Conservation (phyloP, 192 early-diverging fungal species). For the Borealophlyctis nickersoniae region DNA sequence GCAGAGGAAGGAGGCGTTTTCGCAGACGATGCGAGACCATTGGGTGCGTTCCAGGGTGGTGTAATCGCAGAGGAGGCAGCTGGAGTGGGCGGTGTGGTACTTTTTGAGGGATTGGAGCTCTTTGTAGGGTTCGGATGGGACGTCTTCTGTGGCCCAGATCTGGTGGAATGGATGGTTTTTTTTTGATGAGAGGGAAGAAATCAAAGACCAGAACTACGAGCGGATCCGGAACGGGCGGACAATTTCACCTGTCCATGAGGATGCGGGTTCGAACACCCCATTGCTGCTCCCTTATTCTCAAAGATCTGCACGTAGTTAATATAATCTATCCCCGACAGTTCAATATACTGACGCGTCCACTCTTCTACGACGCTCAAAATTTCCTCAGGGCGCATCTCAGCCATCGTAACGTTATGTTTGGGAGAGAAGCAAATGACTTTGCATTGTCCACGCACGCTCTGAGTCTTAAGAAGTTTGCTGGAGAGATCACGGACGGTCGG, state of each 20-base stretch:
- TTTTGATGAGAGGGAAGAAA: not conserved
- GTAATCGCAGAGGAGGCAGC: constrained; percentile 85
- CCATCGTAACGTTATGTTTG: constrained; percentile 81
- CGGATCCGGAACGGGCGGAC: not conserved
- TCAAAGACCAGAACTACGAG: not conserved
- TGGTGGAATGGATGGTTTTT: constrained; percentile 12
- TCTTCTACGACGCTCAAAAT: constrained; percentile 64
- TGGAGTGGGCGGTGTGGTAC: constrained; percentile 55
- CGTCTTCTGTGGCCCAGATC: constrained; percentile 82
- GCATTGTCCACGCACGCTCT: constrained; percentile 66
- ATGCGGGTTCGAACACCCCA: constrained; percentile 98
- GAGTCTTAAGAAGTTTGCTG: constrained; percentile 32
- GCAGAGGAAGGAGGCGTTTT: constrained; percentile 77
- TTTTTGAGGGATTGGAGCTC: constrained; percentile 66
- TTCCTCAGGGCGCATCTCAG: constrained; percentile 72
- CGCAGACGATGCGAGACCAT: constrained; percentile 66
- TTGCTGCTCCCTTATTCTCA: constrained; percentile 94
- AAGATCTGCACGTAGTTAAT: constrained; percentile 90
- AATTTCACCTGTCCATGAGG: constrained; percentile 77
- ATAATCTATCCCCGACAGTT: constrained; percentile 45
- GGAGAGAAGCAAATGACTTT: constrained; percentile 94
- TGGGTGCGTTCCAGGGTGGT: constrained; percentile 53
- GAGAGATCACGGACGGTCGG: too few relatives aligned
- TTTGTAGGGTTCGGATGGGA: constrained; percentile 76
- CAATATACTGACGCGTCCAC: constrained; percentile 69